Base-by-base conservation (phyloP, 2,329 filamentous ascomycete species). In the Paecilomyces niveus region DNA sequence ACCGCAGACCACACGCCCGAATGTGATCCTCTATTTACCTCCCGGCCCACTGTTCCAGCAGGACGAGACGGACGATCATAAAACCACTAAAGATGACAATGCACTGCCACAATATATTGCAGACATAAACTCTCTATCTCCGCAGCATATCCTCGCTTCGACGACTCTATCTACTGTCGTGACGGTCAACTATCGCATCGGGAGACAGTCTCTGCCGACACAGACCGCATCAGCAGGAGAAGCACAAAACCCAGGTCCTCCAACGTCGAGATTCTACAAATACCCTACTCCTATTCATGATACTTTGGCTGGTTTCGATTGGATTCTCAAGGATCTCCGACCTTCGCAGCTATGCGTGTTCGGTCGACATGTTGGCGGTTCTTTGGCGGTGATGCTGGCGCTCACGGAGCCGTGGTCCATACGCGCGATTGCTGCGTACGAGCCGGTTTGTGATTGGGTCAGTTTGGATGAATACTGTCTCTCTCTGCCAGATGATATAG, bases 341-440 rank as follows among this genome's bases (percentile, higher is more conserved):
- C 71, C 72, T 6, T 45, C 59, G 3, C 61, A 68, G 10, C 55
- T 76, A 5, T 65, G 65, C 26, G 59, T 76, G 26, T 65, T 69
- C 59, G 74, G 74, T 18, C 69, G 64, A 1, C 70, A 74, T 57
- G 64, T 75, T 26, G 74, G 74, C 24, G 76, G 76, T 18, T 77
- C 74, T 0, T 59, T 79, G 54, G 75, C 76, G 3, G 59, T 76
- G 2, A 77, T 76, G 72, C 69, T 79, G 10, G 70, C 76, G 0
- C 66, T 79, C 18, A 78, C 74, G 9, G 74, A 76, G 62, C 63
- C 73, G 1, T 63, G 65, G 54, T 67, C 63, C 9, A 60, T 76
- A 21, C 62, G 65, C 31, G 70, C 71, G 9, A 64, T 75, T 39
- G 71, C 72, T 3, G 68, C 70, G 0, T 24, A 69, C 7, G 68